Percentiles rank a stretch among this genome's conserved stretches.
Evolutionary conservation across 2,329 filamentous ascomycete genomes (phyloP).

Genomic region (Phaeosphaeriaceae sp.): DNA sequence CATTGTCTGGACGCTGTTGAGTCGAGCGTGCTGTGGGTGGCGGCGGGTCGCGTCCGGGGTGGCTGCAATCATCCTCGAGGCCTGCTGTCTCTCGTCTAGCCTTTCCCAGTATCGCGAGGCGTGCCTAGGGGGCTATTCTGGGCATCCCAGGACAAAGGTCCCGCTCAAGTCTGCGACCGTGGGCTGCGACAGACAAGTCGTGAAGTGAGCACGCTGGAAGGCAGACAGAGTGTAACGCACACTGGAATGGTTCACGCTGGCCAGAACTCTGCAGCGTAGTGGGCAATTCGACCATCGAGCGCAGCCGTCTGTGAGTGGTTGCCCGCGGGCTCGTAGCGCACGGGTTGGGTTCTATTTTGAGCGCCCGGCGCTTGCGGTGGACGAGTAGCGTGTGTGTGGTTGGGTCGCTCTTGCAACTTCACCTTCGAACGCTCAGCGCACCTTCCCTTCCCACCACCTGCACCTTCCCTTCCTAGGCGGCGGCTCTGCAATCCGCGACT

Average conservation of each 20-base stretch:
- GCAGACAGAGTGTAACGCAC: neutral
- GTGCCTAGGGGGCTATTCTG: slow-evolving; percentile 23
- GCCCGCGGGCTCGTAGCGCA: slow-evolving; percentile 13
- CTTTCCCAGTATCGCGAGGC: slow-evolving; percentile 18
- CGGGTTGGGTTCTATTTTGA: slow-evolving; percentile 14
- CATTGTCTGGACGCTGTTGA: neutral
- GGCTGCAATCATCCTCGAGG: slow-evolving; percentile 2
- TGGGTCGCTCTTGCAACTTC: slow-evolving; percentile 28
- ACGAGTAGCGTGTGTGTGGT: slow-evolving; percentile 14
- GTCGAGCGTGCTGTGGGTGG: neutral
- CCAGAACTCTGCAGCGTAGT: neutral
- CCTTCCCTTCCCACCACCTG: slow-evolving; percentile 20
- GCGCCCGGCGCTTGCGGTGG: slow-evolving; percentile 13
- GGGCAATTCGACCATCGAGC: neutral
- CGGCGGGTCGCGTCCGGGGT: slow-evolving; percentile 1
- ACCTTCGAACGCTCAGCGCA: slow-evolving; percentile 17
- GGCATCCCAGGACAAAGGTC: slow-evolving; percentile 15
- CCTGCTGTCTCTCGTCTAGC: slow-evolving; percentile 21
- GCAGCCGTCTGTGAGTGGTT: slow-evolving; percentile 18
- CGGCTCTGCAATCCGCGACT: slow-evolving; percentile 19
- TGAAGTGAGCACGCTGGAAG: neutral
- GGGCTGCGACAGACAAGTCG: neutral
- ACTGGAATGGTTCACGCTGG: slow-evolving; percentile 2
- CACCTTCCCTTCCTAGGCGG: slow-evolving; percentile 22
- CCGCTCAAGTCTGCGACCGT: slow-evolving; percentile 1